Percentiles rank a stretch among this genome's conserved stretches.
Conservation (phyloP, 1,284 basidiomycete genomes). For the Cutaneotrichosporon sp. region DNA sequence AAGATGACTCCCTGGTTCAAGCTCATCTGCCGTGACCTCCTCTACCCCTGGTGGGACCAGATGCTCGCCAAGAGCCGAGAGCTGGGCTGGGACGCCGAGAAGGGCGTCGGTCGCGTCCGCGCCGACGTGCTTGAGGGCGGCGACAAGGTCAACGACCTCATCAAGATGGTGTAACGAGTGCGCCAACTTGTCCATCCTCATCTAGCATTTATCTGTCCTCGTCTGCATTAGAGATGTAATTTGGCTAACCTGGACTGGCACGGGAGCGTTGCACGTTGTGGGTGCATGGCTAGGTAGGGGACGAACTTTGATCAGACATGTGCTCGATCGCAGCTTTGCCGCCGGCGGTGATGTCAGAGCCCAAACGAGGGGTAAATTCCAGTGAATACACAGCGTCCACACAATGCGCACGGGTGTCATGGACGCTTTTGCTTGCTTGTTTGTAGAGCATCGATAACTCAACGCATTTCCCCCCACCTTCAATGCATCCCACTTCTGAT, state of each 20-base stretch:
- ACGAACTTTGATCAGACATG: neutral
- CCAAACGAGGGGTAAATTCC: too few relatives aligned
- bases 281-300: neutral
- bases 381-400: too few relatives aligned
- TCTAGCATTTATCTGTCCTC: neutral
- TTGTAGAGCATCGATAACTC: too few relatives aligned
- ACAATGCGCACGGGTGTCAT: too few relatives aligned
- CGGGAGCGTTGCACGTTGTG: neutral
- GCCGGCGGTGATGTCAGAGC: neutral
- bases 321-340: too few relatives aligned
- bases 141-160: conserved; percentile 58
- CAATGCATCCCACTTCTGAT: too few relatives aligned
- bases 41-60: conserved; percentile 98
- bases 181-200: too few relatives aligned
- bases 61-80: conserved; percentile 58
- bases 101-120: conserved; percentile 32
- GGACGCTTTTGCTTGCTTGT: too few relatives aligned
- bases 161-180: conserved; percentile 62
- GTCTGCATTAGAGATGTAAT: neutral
- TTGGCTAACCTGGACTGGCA: neutral
- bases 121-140: conserved; percentile 37
- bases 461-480: too few relatives aligned
- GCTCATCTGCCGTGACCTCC: conserved; percentile 90
- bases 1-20: conserved; percentile 99
- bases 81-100: conserved; percentile 59